Percentiles rank a stretch among this genome's conserved stretches.
Evolutionary conservation across 208 protist genomes (phyloP).

Genomic region (Leishmania braziliensis): DNA sequence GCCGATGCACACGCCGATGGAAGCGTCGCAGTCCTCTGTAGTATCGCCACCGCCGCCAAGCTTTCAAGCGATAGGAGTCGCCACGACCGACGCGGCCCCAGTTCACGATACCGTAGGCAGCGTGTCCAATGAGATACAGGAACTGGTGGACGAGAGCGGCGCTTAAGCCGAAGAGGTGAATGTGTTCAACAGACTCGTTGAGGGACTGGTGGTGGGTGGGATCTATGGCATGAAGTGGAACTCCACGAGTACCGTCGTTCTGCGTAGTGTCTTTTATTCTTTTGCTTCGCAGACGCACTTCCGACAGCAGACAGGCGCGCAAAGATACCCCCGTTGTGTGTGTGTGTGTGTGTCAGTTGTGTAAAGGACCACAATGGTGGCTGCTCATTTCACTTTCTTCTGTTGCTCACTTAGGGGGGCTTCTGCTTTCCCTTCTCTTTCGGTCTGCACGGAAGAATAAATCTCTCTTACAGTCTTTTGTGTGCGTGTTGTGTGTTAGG

Average conservation of each 20-base stretch:
- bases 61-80: background rate
- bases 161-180: background rate
- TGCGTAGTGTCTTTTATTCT: background rate
- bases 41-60: background rate
- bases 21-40: background rate
- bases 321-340: background rate
- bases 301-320: background rate
- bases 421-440: background rate
- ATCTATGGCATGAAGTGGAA: background rate
- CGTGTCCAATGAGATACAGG: slow-evolving; percentile 10
- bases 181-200: background rate
- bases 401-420: background rate
- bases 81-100: background rate
- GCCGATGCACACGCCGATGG: background rate
- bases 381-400: background rate
- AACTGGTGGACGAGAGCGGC: slow-evolving; percentile 10
- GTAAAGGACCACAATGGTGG: background rate
- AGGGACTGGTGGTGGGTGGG: background rate
- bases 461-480: background rate
- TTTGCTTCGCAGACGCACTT: background rate
- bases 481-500: background rate
- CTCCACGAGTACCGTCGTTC: background rate
- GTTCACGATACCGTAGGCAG: background rate
- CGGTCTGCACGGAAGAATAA: background rate
- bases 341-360: background rate